phyloP scores from a whole-genome alignment of 345 rosid species.

The Eucalyptus camaldulensis region DNA sequence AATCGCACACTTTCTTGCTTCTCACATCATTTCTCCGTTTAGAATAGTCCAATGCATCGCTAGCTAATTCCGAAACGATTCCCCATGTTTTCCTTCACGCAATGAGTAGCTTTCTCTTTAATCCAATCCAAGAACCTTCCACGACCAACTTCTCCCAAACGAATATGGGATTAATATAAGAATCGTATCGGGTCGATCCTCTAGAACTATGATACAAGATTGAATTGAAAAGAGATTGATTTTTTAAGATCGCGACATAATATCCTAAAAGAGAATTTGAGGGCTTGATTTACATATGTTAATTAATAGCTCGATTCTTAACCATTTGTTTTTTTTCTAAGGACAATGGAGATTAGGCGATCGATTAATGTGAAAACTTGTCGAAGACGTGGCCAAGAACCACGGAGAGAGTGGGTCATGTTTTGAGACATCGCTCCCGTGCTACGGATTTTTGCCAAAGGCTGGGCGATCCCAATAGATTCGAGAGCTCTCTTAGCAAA shows the following conservation, averaged over 20 bases:
- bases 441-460: not conserved
- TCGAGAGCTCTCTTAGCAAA: not conserved
- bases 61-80: not conserved
- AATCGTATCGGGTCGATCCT: not conserved
- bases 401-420: not conserved
- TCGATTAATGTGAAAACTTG: not conserved
- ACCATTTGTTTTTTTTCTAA: not conserved
- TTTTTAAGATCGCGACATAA: not conserved
- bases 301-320: too few relatives aligned
- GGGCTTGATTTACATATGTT: not conserved
- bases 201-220: not conserved
- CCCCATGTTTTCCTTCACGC: not conserved
- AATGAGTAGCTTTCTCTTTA: not conserved
- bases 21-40: not conserved
- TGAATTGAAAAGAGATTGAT: not conserved
- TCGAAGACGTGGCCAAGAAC: not conserved
- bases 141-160: not conserved
- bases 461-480: not conserved
- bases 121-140: not conserved
- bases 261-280: not conserved
- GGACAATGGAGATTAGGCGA: not conserved
- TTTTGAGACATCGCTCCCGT: not conserved
- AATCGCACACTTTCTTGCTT: not conserved
- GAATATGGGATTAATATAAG: not conserved
- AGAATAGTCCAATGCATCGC: not conserved